These are phyloP conservation scores for Adansonia grandidieri DNA, from an alignment of 441 rosid genomes.

Conservation along the genomic window DNA sequence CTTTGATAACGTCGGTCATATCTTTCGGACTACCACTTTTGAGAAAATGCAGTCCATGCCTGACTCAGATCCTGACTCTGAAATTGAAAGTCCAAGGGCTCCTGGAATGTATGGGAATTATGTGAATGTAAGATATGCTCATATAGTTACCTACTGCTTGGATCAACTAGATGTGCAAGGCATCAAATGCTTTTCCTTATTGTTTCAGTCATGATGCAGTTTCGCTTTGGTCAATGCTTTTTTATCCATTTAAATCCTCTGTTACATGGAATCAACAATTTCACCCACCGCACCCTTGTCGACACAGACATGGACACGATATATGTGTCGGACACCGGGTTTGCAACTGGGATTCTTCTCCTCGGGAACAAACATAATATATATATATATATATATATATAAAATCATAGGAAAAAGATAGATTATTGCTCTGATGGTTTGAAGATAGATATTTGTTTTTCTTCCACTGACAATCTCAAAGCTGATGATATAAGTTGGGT, in stretches of 20 bases:
- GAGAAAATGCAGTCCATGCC: constrained; percentile 90
- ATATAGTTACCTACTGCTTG: neutral
- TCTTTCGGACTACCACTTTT: constrained; percentile 93
- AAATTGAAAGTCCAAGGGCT: constrained; percentile 82
- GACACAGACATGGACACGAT: too few relatives aligned
- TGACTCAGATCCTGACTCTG: constrained; percentile 68
- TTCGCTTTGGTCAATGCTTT: constrained; percentile 1
- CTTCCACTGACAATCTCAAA: too few relatives aligned
- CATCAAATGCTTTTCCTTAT: neutral
- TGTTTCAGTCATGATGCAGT: neutral
- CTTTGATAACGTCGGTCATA: constrained; percentile 79
- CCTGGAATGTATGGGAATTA: constrained; percentile 97
- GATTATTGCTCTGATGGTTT: too few relatives aligned
- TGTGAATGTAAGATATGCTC: constrained; percentile 69
- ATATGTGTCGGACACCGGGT: too few relatives aligned
- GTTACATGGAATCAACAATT: too few relatives aligned
- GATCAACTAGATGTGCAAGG: neutral
- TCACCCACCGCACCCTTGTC: too few relatives aligned
- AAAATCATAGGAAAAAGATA: too few relatives aligned
- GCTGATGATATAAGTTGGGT: too few relatives aligned
- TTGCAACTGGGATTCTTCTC: too few relatives aligned
- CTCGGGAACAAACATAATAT: too few relatives aligned
- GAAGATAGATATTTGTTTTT: too few relatives aligned
- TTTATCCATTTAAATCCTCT: neutral
- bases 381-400: too few relatives aligned